Evolutionary conservation across 805 yeast species (phyloP), one percentile per base, ranked within the genome.

Genomic region (Suhomyces xylopsoci): DNA sequence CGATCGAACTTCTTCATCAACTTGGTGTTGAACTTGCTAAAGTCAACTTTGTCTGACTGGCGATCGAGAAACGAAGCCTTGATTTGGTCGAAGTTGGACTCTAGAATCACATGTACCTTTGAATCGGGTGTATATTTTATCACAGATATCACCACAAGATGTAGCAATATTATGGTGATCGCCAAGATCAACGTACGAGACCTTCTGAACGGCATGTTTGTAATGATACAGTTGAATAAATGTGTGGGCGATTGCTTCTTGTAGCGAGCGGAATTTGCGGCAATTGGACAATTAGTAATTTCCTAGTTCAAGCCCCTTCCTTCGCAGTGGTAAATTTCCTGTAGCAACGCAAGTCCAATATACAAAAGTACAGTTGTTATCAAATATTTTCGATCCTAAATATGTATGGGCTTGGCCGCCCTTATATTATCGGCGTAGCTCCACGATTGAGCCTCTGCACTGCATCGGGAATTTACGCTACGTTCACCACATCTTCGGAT

Each of bases 121-220:
- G 41, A 42, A 7, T 49, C 47, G 6, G 57, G 49, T 32, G 36
- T 24, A 36, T 48, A 51, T 5, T 45, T 28, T 20, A 54, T 15
- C 3, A 50, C 14, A 10, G 57, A 51, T 5, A 56, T 14, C 25
- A 54, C 51, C 24, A 54, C 49, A 10, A 56, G 12, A 19, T 56
- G 57, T 17, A 56, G 40, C 14, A 54, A 34, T 24, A 50, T 36
- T 15, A 56, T 25, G 45, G 50, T 41, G n/a, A 42, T 19, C 14
- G 46, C 45, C 41, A 54, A 49, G 10, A 51, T n/a, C 10, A 44
- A 14, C 8, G 46, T 48, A 22, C 55, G 43, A 5, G 57, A 45
- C 32, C 57, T 45, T 43, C 56, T 51, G 22, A 55, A 46, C 9
- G 34, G n/a, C 51, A 46, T 34, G 19, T 5, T 34, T 34, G 20